phyloP scores from a whole-genome alignment of 225 moss, liverwort and hornwort genomes.

The Thuidium tamariscinum region DNA sequence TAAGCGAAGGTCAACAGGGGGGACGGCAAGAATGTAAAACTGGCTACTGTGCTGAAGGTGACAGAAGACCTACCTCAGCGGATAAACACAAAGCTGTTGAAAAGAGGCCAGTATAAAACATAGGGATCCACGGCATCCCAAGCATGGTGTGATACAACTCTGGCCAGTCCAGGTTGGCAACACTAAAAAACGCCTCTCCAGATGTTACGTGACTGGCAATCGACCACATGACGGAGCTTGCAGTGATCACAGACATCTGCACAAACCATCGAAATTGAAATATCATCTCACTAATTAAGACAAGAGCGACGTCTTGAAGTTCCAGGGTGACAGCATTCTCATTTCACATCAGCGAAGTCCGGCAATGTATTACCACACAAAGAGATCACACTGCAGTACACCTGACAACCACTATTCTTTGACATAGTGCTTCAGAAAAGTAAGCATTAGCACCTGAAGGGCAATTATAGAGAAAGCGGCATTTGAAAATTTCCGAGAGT shows the following conservation, averaged over 20 bases:
- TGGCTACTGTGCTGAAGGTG: not conserved
- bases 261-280: not conserved
- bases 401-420: not conserved
- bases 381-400: not conserved
- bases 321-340: not conserved
- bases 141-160: slow-evolving; percentile 8
- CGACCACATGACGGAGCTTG: slow-evolving; percentile 47
- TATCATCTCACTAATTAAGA: not conserved
- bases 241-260: slow-evolving; percentile 55
- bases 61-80: slow-evolving; percentile 44
- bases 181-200: slow-evolving; percentile 17
- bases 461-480: slow-evolving; percentile 31
- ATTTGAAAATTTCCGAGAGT: slow-evolving; percentile 19
- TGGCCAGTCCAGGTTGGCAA: slow-evolving; percentile 30
- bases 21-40: not conserved
- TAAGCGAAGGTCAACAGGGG: not conserved
- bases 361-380: not conserved
- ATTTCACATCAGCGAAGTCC: not conserved
- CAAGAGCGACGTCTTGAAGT: not conserved
- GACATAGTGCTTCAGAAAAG: not conserved
- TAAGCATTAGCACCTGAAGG: slow-evolving; percentile 38
- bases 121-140: slow-evolving; percentile 46
- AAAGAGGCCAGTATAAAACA: slow-evolving; percentile 67
- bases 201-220: slow-evolving; percentile 31
- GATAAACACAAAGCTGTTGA: slow-evolving; percentile 68